These are phyloP conservation scores for Chenopodium album DNA, from an alignment of 148 eudicot genomes.

Conservation along the genomic window DNA sequence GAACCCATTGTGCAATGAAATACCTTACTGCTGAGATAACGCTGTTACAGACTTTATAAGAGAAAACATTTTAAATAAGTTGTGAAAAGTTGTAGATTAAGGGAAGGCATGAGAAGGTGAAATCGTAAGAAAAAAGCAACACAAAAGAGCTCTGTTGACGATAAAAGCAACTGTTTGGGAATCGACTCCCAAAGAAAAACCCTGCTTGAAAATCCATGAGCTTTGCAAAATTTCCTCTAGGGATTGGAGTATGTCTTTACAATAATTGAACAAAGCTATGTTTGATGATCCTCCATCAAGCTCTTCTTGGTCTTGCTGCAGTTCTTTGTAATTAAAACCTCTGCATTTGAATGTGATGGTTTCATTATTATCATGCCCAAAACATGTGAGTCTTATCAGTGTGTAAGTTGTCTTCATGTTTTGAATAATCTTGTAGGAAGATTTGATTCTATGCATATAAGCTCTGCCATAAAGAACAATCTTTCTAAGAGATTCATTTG, in stretches of 20 bases:
- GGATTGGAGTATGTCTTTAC: not conserved
- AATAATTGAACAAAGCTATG: not conserved
- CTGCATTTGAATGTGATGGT: not conserved
- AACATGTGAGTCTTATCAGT: not conserved
- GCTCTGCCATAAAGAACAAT: not conserved
- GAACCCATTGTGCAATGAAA: too few relatives aligned
- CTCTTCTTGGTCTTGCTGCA: not conserved
- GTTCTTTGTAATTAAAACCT: not conserved
- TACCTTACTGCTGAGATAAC: not conserved
- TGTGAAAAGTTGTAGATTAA: not conserved
- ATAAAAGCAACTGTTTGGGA: too few relatives aligned
- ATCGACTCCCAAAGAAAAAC: not conserved
- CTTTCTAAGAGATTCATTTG: not conserved
- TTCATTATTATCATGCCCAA: not conserved
- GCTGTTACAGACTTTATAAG: not conserved
- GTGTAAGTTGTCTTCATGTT: not conserved
- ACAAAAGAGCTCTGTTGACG: too few relatives aligned
- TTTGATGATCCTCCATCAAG: not conserved
- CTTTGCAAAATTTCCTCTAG: too few relatives aligned
- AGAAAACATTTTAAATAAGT: not conserved
- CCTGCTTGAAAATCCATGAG: not conserved
- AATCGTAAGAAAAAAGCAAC: not conserved
- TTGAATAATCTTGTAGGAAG: not conserved
- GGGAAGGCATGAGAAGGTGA: not conserved
- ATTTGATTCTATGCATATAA: not conserved